Evolutionary conservation across 306 rosid species (phyloP).

Genomic region (Coriaria nepalensis): DNA sequence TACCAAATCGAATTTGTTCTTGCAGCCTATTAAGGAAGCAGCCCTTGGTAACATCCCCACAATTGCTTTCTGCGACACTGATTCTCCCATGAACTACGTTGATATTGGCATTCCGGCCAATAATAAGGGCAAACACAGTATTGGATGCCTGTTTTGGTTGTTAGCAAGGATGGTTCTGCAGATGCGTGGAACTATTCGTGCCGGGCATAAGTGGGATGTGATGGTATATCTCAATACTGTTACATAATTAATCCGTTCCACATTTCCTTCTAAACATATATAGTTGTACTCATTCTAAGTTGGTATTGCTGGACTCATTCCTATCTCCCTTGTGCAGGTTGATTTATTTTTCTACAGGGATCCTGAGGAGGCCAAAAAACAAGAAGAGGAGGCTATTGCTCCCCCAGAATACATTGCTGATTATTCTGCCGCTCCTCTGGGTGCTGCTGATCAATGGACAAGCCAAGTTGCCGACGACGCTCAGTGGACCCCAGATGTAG

Average conservation of each 20-base stretch:
- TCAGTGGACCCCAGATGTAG: slow-evolving; percentile 23
- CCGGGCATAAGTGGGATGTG: slow-evolving; percentile 75
- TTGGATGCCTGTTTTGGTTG: slow-evolving; percentile 82
- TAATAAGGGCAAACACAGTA: slow-evolving; percentile 85
- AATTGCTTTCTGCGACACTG: slow-evolving; percentile 87
- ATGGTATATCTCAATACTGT: slow-evolving; percentile 34
- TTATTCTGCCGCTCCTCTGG: slow-evolving; percentile 23
- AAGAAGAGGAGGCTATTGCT: slow-evolving; percentile 49
- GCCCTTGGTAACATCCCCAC: slow-evolving; percentile 89
- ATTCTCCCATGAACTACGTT: slow-evolving; percentile 73
- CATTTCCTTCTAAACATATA: no score
- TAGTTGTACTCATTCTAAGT: no score
- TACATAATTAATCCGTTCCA: no score
- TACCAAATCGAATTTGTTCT: neutral
- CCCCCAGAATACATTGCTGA: slow-evolving; percentile 42
- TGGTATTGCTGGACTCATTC: neutral
- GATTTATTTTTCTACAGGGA: slow-evolving; percentile 84
- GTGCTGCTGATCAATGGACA: slow-evolving; percentile 28
- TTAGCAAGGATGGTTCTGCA: slow-evolving; percentile 86
- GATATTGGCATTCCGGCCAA: slow-evolving; percentile 96
- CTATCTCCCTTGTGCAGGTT: slow-evolving; percentile 31
- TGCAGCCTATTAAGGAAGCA: slow-evolving; percentile 88
- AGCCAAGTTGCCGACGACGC: slow-evolving; percentile 21
- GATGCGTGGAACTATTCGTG: slow-evolving; percentile 68
- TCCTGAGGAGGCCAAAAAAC: slow-evolving; percentile 67